phyloP scores from a whole-genome alignment of 306 rosid genomes.

The Sophora flavescens region DNA sequence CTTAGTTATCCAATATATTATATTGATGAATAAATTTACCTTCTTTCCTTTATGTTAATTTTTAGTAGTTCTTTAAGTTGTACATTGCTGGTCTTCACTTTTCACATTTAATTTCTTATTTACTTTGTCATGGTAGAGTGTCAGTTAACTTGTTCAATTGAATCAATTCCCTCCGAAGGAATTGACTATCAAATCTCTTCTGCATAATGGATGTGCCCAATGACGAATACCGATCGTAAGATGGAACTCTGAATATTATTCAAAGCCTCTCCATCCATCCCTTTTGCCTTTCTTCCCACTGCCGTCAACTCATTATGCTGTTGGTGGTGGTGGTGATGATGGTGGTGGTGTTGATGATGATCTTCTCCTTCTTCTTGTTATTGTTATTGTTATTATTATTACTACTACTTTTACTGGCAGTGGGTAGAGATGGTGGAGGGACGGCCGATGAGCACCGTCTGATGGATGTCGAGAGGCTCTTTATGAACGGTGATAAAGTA shows the following conservation, averaged over 20 bases:
- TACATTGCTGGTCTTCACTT: neutral
- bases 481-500: constrained; percentile 17
- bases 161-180: neutral
- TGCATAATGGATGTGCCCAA: constrained; percentile 23
- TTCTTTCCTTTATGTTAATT: neutral
- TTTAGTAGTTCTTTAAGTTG: neutral
- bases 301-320: neutral
- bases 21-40: neutral
- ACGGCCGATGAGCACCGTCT: neutral
- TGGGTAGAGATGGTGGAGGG: constrained; percentile 46
- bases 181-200: neutral
- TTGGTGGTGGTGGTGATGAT: neutral
- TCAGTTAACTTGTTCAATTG: neutral
- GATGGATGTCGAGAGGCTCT: constrained; percentile 49
- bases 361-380: neutral
- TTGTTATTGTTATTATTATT: constrained; percentile 1
- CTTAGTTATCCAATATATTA: neutral
- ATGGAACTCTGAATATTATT: constrained; percentile 29
- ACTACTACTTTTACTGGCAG: constrained; percentile 15
- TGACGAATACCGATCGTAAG: constrained; percentile 41
- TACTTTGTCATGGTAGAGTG: neutral
- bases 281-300: constrained; percentile 41
- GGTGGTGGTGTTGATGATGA: neutral
- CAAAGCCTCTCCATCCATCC: constrained; percentile 42
- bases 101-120: neutral